Evolutionary conservation across 2,329 filamentous ascomycete genomes (phyloP).

Genomic region (Berkeleyomyces rouxiae): DNA sequence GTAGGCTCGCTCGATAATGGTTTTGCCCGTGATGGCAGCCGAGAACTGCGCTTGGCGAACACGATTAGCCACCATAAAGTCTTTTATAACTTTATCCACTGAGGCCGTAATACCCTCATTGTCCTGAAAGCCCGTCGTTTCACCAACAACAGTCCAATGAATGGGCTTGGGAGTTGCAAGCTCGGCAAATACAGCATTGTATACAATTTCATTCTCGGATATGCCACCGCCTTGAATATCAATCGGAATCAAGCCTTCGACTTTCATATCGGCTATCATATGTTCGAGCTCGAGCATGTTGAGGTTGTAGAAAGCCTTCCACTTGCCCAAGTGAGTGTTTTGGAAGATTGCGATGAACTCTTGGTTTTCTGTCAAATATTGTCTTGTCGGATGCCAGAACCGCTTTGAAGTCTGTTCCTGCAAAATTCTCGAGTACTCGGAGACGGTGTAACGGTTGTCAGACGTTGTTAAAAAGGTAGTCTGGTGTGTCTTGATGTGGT

Average conservation of each 20-base stretch:
- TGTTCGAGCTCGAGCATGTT: constrained; percentile 2
- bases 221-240: constrained; percentile 13
- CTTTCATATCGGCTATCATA: constrained; percentile 10
- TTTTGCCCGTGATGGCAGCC: constrained; percentile 2
- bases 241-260: constrained; percentile 12
- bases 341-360: constrained; percentile 13
- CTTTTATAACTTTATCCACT: constrained; percentile 7
- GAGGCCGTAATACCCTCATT: background rate
- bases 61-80: constrained; percentile 14
- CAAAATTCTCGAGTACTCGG: constrained; percentile 8
- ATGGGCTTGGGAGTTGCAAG: background rate
- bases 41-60: constrained; percentile 15
- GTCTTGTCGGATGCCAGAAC: constrained; percentile 14
- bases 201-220: constrained; percentile 6
- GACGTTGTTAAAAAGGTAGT: constrained; percentile 9
- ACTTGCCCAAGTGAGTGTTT: constrained; percentile 13
- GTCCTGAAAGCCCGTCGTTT: constrained; percentile 4
- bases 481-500: constrained; percentile 9
- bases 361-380: constrained; percentile 13
- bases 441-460: background rate
- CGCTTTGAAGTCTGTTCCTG: constrained; percentile 10
- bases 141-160: constrained; percentile 9
- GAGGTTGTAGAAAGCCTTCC: constrained; percentile 10
- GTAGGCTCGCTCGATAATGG: constrained; percentile 14
- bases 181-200: constrained; percentile 15